Evolutionary conservation across 2,329 filamentous ascomycete species (phyloP), one percentile per base, ranked within the genome.

Genomic region (Lasiodiplodia gonubiensis): DNA sequence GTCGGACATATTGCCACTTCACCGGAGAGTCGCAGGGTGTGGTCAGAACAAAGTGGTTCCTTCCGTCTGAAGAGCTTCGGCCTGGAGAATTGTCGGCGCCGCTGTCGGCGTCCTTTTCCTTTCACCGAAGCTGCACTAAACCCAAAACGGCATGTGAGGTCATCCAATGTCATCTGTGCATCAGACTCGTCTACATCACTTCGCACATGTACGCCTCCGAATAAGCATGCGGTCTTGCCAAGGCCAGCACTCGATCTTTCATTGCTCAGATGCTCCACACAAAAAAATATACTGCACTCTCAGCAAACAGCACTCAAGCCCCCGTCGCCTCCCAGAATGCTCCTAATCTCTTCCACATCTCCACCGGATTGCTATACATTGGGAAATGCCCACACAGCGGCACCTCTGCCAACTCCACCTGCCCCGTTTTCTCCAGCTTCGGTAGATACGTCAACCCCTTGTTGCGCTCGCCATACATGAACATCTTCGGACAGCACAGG

Each of bases 311-410:
- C 30, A 10, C 11, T 53, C 51, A 53, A 25, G 18, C 16, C 25
- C 23, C 51, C 27, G 25, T 53, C 23, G 23, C 16, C 23, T 53
- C 54, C 54, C 37, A 42, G 10, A 57, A 57, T 4, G 7, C 54
- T 8, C 21, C 49, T 5, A 68, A 57, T 23, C 66, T 33, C 18
- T 33, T 53, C 46, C 39, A 68, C 66, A 64, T 68, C 27, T 64
- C 66, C 10, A 49, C 33, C n/a, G 73, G 70, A 46, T 75, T 75
- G 4, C 70, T 71, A 25, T 75, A 75, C 73, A 74, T 75, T 0
- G 70, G 68, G 48, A 75, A 75, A 59, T 75, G 73, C 1, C 72
- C 73, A 4, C 66, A 64, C 6, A 53, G n/a, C 0, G 70, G 68
- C 23, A 75, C 71, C 65, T 75, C 69, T 0, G 70, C 70, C 49